Evolutionary conservation across 306 rosid species (phyloP).

Genomic region (Cicer yamashitae): DNA sequence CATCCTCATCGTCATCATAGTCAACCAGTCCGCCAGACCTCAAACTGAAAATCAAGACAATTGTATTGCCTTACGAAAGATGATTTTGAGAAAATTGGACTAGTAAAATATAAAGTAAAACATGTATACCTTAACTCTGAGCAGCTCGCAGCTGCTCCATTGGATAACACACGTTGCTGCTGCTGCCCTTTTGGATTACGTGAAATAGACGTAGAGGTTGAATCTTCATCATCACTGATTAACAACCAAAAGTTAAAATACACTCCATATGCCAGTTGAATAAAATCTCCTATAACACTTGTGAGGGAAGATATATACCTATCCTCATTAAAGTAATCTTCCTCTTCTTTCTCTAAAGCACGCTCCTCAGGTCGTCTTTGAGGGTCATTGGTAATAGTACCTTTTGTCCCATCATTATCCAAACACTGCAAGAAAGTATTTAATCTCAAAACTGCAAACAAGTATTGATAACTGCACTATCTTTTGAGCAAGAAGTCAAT

Average conservation of each 20-base stretch:
- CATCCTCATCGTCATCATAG: constrained; percentile 95
- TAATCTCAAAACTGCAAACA: constrained; percentile 40
- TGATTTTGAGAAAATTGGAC: not conserved
- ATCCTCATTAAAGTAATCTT: constrained; percentile 86
- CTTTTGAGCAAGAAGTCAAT: constrained; percentile 18
- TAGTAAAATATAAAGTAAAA: constrained; percentile 28
- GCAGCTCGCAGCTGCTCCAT: constrained; percentile 69
- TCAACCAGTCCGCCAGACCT: constrained; percentile 90
- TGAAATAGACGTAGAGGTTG: constrained; percentile 75
- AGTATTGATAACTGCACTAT: not conserved
- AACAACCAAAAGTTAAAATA: constrained; percentile 39
- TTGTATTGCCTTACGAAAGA: constrained; percentile 1
- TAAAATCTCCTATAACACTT: constrained; percentile 20
- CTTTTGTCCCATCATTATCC: constrained; percentile 71
- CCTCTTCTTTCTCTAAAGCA: constrained; percentile 93
- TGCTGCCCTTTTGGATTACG: constrained; percentile 55
- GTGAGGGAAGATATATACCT: constrained; percentile 57
- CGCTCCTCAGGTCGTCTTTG: constrained; percentile 88
- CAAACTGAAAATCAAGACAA: constrained; percentile 51
- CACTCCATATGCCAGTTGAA: constrained; percentile 28
- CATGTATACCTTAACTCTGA: constrained; percentile 61
- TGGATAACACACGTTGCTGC: constrained; percentile 58
- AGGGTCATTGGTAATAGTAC: constrained; percentile 60
- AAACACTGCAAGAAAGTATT: constrained; percentile 65
- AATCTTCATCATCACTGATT: constrained; percentile 90